phyloP scores from a whole-genome alignment of 2,329 filamentous ascomycete genomes.

The Graphilbum fragrans region DNA sequence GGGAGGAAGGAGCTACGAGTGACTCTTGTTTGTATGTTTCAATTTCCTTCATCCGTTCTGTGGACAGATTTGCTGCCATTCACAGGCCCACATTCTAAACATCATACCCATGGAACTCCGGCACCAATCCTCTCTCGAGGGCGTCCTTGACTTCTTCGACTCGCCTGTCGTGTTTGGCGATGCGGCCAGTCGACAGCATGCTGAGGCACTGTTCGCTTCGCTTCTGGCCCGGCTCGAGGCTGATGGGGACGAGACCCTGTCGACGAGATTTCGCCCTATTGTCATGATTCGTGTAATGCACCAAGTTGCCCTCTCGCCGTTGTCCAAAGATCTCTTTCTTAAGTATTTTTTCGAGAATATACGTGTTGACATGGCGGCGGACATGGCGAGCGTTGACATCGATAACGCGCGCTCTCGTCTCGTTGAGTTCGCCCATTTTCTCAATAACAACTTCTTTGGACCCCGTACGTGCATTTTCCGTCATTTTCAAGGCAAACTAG shows the following conservation, averaged over 20 bases:
- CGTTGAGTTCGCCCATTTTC: not conserved
- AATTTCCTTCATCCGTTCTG: too few species aligned
- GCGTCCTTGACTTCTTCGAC: not conserved
- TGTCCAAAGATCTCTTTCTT: constrained; percentile 1
- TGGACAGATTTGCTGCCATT: too few species aligned
- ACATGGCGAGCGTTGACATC: not conserved
- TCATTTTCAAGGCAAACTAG: too few species aligned
- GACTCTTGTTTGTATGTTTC: too few species aligned
- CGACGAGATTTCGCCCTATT: not conserved
- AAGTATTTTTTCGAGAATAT: not conserved
- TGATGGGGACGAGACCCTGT: too few species aligned
- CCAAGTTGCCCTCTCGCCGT: not conserved
- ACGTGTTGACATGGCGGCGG: not conserved
- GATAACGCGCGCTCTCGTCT: not conserved
- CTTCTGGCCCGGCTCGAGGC: not conserved
- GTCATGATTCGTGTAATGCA: not conserved
- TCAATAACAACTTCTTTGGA: constrained; percentile 1
- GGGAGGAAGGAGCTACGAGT: too few species aligned
- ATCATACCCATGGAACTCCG: not conserved
- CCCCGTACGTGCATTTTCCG: not conserved
- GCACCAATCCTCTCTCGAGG: not conserved
- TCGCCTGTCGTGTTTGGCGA: not conserved
- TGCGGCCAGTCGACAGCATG: not conserved
- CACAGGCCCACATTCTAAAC: too few species aligned
- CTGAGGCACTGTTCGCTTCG: not conserved